Conservation (phyloP, 805 yeast species). For the Pichia cabralensis region DNA sequence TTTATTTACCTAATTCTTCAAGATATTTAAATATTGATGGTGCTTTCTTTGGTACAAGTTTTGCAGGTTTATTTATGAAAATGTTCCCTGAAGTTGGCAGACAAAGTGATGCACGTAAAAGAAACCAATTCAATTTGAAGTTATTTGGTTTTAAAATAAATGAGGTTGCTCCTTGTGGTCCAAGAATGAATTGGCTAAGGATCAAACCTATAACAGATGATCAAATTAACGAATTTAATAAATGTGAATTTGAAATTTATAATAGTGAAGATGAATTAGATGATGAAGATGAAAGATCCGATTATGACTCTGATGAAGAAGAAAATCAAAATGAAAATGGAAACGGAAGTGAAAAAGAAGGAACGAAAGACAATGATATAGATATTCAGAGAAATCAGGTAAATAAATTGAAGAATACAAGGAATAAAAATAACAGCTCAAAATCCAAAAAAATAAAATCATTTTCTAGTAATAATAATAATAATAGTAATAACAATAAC, state of each 20-base stretch:
- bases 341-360: constrained; percentile 12
- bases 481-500: constrained; percentile 1
- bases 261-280: constrained; percentile 15
- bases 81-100: constrained; percentile 86
- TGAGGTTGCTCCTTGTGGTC: constrained; percentile 69
- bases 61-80: constrained; percentile 85
- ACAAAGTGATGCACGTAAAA: constrained; percentile 46
- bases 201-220: constrained; percentile 55
- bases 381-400: neutral
- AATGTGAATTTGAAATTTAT: constrained; percentile 48
- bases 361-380: neutral
- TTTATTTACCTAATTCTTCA: constrained; percentile 81
- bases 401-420: no score
- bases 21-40: constrained; percentile 87
- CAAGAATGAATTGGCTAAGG: constrained; percentile 94
- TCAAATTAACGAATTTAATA: constrained; percentile 52
- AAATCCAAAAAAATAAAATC: no score
- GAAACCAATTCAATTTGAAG: constrained; percentile 55
- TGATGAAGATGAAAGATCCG: constrained; percentile 11
- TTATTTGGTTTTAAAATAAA: constrained; percentile 82
- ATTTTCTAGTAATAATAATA: neutral
- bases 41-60: constrained; percentile 92
- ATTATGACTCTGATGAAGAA: constrained; percentile 10
- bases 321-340: constrained; percentile 6
- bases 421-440: no score